phyloP scores from a whole-genome alignment of 345 rosid species.

The Camelina neglecta region DNA sequence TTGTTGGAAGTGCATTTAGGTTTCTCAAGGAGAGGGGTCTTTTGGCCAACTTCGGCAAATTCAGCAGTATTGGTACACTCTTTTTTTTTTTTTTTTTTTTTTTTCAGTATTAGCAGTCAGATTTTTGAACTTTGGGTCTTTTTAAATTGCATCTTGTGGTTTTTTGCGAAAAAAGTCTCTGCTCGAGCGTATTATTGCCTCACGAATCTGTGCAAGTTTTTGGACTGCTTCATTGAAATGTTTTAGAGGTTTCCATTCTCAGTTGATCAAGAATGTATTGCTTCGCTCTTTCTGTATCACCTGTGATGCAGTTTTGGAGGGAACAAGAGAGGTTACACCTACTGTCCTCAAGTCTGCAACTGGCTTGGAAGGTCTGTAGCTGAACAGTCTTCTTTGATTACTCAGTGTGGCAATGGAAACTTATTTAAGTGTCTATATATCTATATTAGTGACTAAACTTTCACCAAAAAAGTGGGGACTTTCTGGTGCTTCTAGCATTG shows the following conservation, averaged over 20 bases:
- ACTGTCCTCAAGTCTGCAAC: conserved; percentile 71
- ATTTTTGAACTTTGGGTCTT: neutral
- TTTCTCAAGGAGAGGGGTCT: conserved; percentile 69
- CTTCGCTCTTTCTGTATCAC: neutral
- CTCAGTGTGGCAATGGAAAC: neutral
- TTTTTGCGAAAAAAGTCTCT: no score
- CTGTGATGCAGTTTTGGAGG: conserved; percentile 72
- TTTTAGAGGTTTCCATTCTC: neutral
- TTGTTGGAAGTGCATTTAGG: conserved; percentile 70
- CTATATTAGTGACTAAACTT: conserved; percentile 58
- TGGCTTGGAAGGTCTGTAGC: conserved; percentile 74
- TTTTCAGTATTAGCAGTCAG: neutral
- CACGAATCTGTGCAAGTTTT: neutral
- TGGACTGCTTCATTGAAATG: neutral
- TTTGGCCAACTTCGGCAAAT: conserved; percentile 76
- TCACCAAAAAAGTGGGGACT: conserved; percentile 93
- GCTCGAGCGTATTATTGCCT: no score
- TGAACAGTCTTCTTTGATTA: neutral
- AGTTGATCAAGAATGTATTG: conserved; percentile 4
- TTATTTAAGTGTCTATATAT: conserved; percentile 9
- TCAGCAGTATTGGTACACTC: conserved; percentile 61
- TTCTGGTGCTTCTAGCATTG: conserved; percentile 58
- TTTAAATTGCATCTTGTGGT: conserved; percentile 1
- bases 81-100: neutral
- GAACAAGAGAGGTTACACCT: conserved; percentile 83